These are phyloP conservation scores for Penicillium verhagenii DNA, from an alignment of 495 filamentous ascomycete species.

Conservation along the genomic window DNA sequence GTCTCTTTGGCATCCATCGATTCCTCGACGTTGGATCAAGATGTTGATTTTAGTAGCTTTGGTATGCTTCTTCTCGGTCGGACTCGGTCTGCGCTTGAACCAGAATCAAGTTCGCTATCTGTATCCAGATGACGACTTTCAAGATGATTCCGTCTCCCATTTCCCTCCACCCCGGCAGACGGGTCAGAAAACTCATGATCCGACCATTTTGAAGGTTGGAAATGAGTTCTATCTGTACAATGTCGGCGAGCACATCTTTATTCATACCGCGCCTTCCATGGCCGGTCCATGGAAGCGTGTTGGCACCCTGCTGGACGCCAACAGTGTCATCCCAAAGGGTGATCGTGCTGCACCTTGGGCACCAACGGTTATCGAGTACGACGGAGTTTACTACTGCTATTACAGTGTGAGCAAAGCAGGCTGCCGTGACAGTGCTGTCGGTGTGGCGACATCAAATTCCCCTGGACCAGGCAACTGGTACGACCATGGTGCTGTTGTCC, in stretches of 20 bases:
- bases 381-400: constrained; percentile 65
- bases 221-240: constrained; percentile 41
- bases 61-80: constrained; percentile 21
- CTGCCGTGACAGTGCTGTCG: constrained; percentile 65
- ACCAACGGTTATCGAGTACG: constrained; percentile 57
- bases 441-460: constrained; percentile 62
- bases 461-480: constrained; percentile 62
- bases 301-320: constrained; percentile 34
- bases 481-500: constrained; percentile 44
- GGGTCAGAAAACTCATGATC: constrained; percentile 40
- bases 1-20: constrained; percentile 15
- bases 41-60: constrained; percentile 25
- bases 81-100: constrained; percentile 14
- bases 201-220: constrained; percentile 34
- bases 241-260: constrained; percentile 34
- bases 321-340: constrained; percentile 43
- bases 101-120: constrained; percentile 2
- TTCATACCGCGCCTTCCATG: constrained; percentile 34
- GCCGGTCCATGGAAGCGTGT: constrained; percentile 43
- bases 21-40: constrained; percentile 28
- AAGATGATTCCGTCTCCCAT: constrained; percentile 9
- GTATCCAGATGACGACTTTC: not conserved
- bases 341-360: constrained; percentile 52
- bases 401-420: constrained; percentile 70
- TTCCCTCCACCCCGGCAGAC: constrained; percentile 34